A percentile compares a stretch with the other conserved stretches of the same genome.
Conservation (phyloP, 345 rosid genomes). For the Passiflora organensis region DNA sequence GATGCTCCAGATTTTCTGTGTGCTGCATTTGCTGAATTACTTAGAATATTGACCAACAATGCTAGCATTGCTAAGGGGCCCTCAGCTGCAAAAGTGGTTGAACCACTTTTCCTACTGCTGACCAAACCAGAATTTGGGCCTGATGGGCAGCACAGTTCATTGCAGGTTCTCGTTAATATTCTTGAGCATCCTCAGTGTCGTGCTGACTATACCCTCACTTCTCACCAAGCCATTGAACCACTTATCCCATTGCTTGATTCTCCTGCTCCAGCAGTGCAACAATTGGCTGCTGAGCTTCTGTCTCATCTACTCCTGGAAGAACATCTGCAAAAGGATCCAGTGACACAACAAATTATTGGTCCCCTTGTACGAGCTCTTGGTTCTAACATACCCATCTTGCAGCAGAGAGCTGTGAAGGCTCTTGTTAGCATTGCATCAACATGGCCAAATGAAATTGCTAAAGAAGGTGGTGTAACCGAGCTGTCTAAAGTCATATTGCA, state of each 20-base stretch:
- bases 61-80: slow-evolving; percentile 92
- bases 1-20: slow-evolving; percentile 96
- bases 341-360: slow-evolving; percentile 73
- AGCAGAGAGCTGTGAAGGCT: slow-evolving; percentile 98
- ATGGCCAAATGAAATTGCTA: slow-evolving; percentile 96
- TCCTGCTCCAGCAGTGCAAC: slow-evolving; percentile 88
- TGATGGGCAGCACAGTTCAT: slow-evolving; percentile 88
- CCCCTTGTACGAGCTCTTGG: slow-evolving; percentile 83
- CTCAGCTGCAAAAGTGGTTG: slow-evolving; percentile 93
- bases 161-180: slow-evolving; percentile 92
- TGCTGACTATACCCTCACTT: slow-evolving; percentile 64
- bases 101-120: slow-evolving; percentile 72
- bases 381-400: slow-evolving; percentile 80
- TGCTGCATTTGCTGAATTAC: slow-evolving; percentile 87
- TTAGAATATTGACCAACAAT: slow-evolving; percentile 89
- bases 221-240: slow-evolving; percentile 90
- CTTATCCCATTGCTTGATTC: slow-evolving; percentile 93
- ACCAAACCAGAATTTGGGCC: slow-evolving; percentile 82
- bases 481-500: slow-evolving; percentile 86
- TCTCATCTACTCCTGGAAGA: slow-evolving; percentile 85
- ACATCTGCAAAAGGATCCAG: slow-evolving; percentile 83
- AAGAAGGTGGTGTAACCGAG: slow-evolving; percentile 93
- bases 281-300: slow-evolving; percentile 97
- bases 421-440: slow-evolving; percentile 80
- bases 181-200: slow-evolving; percentile 96